These are phyloP conservation scores for Zelonia costaricensis DNA, from an alignment of 208 protist genomes.

Conservation along the genomic window DNA sequence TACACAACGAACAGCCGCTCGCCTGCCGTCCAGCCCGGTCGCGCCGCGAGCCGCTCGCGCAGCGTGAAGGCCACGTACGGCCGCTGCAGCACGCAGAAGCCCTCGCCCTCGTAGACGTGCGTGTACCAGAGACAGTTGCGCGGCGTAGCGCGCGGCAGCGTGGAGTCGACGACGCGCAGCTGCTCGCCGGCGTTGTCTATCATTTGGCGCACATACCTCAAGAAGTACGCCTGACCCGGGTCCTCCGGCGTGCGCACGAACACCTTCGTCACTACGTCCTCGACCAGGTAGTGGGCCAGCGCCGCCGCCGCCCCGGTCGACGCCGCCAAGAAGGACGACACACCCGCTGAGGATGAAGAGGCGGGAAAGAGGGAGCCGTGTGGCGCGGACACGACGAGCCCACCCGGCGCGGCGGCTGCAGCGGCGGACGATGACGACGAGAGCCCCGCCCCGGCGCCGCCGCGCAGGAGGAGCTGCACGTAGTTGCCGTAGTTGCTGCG, in stretches of 20 bases:
- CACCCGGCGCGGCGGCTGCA: background rate
- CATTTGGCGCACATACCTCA: conserved; percentile 36
- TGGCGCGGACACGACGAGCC: background rate
- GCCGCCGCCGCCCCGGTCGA: background rate
- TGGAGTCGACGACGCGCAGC: conserved; percentile 36
- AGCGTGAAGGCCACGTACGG: conserved; percentile 78
- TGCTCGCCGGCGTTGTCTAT: conserved; percentile 40
- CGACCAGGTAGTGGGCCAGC: conserved; percentile 9
- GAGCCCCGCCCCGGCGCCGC: conserved; percentile 4
- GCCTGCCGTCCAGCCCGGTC: conserved; percentile 46
- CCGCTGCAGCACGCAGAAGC: conserved; percentile 69
- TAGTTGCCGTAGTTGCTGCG: conserved; percentile 27
- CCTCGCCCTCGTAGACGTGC: conserved; percentile 23
- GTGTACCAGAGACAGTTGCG: conserved; percentile 29
- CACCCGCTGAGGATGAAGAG: no score
- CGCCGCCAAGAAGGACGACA: background rate
- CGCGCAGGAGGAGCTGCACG: conserved; percentile 17
- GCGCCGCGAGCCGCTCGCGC: conserved; percentile 65
- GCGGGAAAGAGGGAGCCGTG: background rate
- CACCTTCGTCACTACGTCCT: conserved; percentile 75
- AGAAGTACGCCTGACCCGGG: conserved; percentile 35
- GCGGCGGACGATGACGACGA: background rate
- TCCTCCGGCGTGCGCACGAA: conserved; percentile 57
- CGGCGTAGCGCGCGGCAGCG: conserved; percentile 6
- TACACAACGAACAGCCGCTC: conserved; percentile 66